A percentile compares a stretch with the other conserved stretches of the same genome.
Evolutionary conservation across 176 grass and related monocot species (phyloP).

Genomic region (Lolium multiflorum): DNA sequence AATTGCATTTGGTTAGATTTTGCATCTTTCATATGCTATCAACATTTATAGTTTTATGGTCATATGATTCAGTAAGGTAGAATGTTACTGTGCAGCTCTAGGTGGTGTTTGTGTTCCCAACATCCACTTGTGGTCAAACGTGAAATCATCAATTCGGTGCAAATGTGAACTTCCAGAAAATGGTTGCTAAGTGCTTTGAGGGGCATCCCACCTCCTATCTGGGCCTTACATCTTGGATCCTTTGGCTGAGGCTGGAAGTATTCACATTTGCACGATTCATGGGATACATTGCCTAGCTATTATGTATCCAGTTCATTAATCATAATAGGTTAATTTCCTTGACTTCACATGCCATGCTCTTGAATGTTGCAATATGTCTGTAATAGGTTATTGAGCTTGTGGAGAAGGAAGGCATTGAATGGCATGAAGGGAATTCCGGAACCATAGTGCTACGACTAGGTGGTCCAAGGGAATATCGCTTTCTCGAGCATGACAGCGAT

Average conservation of each 20-base stretch:
- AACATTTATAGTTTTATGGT: slow-evolving; percentile 11
- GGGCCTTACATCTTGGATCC: slow-evolving; percentile 2
- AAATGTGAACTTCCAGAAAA: slow-evolving; percentile 1
- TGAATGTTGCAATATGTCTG: neutral
- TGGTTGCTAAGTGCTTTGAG: slow-evolving; percentile 1
- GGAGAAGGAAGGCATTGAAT: slow-evolving; percentile 68
- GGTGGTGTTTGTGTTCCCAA: neutral
- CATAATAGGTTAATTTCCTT: neutral
- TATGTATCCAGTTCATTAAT: neutral
- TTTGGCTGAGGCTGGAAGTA: neutral
- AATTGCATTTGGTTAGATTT: neutral
- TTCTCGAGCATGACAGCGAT: slow-evolving; percentile 62
- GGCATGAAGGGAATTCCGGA: slow-evolving; percentile 82
- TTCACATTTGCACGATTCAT: neutral
- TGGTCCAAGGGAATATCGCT: slow-evolving; percentile 72
- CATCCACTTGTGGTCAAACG: neutral
- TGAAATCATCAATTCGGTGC: neutral
- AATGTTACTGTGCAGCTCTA: slow-evolving; percentile 5
- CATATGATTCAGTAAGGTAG: slow-evolving; percentile 8
- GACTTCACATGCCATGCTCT: slow-evolving; percentile 10
- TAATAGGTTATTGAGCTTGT: slow-evolving; percentile 70
- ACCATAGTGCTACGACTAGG: slow-evolving; percentile 65
- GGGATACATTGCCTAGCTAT: neutral
- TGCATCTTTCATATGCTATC: slow-evolving; percentile 12
- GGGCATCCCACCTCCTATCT: neutral